A percentile compares a stretch with the other conserved stretches of the same genome.
phyloP scores from a whole-genome alignment of 2,329 filamentous ascomycete species.

The Xylaria polymorpha region DNA sequence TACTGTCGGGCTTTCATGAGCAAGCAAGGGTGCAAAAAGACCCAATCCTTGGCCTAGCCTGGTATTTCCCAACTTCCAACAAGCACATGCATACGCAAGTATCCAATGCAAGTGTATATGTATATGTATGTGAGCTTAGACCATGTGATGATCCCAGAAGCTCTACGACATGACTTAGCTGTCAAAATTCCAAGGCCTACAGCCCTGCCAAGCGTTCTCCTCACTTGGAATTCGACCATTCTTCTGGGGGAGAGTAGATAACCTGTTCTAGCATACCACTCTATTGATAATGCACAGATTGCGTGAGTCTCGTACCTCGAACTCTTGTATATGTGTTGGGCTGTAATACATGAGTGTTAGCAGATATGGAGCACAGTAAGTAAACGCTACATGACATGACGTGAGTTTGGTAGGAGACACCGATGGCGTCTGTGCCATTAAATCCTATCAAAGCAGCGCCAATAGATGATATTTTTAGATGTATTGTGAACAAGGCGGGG shows the following conservation, averaged over 20 bases:
- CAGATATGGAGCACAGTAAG: neutral
- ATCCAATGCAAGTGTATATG: neutral
- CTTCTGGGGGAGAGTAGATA: neutral
- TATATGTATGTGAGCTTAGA: slow-evolving; percentile 4
- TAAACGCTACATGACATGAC: slow-evolving; percentile 1
- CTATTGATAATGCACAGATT: neutral
- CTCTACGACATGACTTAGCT: slow-evolving; percentile 1
- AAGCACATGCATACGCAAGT: slow-evolving; percentile 13
- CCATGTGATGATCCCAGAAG: slow-evolving; percentile 10
- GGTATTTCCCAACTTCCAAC: slow-evolving; percentile 14
- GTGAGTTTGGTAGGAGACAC: neutral
- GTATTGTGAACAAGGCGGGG: neutral
- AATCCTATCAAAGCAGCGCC: neutral
- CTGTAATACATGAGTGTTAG: neutral
- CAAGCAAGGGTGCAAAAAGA: slow-evolving; percentile 13
- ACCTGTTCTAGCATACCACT: neutral
- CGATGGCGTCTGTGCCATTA: neutral
- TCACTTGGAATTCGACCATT: neutral
- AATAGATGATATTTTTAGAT: slow-evolving; percentile 2
- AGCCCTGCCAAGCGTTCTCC: slow-evolving; percentile 4
- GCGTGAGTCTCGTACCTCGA: neutral
- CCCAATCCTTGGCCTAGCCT: slow-evolving; percentile 11
- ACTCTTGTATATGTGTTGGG: neutral
- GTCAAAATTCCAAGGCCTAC: slow-evolving; percentile 6
- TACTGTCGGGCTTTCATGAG: neutral